Base-by-base conservation (phyloP, 2,329 filamentous ascomycete species). In the Aspergillus luchuensis region DNA sequence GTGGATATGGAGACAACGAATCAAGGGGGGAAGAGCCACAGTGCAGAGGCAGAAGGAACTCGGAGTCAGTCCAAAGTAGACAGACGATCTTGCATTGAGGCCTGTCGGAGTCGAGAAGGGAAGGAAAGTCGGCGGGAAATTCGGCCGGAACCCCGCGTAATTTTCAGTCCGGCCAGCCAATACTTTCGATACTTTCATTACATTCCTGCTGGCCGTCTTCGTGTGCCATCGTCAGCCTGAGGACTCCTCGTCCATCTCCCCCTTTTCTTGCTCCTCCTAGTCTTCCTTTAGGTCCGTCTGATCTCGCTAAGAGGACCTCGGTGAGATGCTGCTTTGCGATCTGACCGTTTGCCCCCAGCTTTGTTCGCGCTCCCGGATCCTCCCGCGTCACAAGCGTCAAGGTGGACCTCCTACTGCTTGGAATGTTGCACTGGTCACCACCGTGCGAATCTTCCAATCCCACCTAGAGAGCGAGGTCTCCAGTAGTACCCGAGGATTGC, bases 121-220 rank as follows among this genome's bases (percentile, higher is more conserved):
- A 36, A 41, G 41, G 55, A 50, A 63, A 68, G 62, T 63, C 60
- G 52, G 63, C 62, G 58, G 62, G 57, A 51, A 41, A 54, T 41
- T 64, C 53, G 28, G 56, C 43, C 57, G 56, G 45, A 57, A 23
- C 56, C 61, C 65, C 62, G 72, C 72, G 71, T 73, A 73, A 70
- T 72, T 74, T 61, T 73, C 70, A 73, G 70, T 71, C 73, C 71
- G 70, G 41, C 45, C 45, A 48, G 56, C 58, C 58, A 56, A 36
- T 51, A 39, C 43, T 38, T 13, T 36, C 45, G 48, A 54, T 48
- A 23, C 30, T 41, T 28, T 51, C 47, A 56, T 45, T 56, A 43
- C 60, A 62, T 39, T 43, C 57, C 30, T 19, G 41, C 17, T 13
- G 17, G 17, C 17, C 17, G 33, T 36, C 33, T 15, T 36, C 33